Base-by-base conservation (phyloP, 2,329 filamentous ascomycete species). In the Xylariaceae sp. region DNA sequence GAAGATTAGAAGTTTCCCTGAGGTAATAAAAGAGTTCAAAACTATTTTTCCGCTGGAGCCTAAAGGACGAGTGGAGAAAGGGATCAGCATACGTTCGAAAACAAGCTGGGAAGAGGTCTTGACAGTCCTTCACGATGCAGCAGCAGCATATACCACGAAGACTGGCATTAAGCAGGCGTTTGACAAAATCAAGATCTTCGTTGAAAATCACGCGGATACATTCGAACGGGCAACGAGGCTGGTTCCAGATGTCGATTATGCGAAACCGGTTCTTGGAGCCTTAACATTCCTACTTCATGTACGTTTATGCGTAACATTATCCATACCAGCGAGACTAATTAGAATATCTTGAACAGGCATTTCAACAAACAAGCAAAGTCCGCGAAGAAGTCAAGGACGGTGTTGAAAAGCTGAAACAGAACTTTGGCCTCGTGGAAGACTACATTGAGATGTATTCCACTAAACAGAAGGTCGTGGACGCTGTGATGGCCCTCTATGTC, bases 331-430 rank as follows among this genome's bases (percentile, higher is more conserved):
- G 6, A 39, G 1, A 16, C 14, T 34, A 23, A 29, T 24, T 2
- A 16, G 17, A 8, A 12, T 14, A 6, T 8, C 8, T 29, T 28
- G 14, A 36, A 19, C 12, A 55, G 52, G 44, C 52, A 44, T 55
- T 55, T n/a, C 48, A 55, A 49, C 52, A 49, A 44, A 55, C 52
- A 12, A 55, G 41, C 8, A 43, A 48, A 6, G 44, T 55, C 9
- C 52, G 52, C 8, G 4, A 36, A 28, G 44, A 55, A 44, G 44
- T 55, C 23, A 49, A 16, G 14, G 52, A 49, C 29, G 52, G 52
- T 7, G 28, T 55, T 23, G 52, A 55, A 21, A 43, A 29, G 14
- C 44, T 55, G 11, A 8, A 19, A 16, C 48, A 55, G 36, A 49
- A 49, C 16, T 55, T 55, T 16, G 52, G 43, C 7, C 52, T 29